Evolutionary conservation across 1,284 basidiomycete genomes (phyloP).

Genomic region (Phylloporus sp.): DNA sequence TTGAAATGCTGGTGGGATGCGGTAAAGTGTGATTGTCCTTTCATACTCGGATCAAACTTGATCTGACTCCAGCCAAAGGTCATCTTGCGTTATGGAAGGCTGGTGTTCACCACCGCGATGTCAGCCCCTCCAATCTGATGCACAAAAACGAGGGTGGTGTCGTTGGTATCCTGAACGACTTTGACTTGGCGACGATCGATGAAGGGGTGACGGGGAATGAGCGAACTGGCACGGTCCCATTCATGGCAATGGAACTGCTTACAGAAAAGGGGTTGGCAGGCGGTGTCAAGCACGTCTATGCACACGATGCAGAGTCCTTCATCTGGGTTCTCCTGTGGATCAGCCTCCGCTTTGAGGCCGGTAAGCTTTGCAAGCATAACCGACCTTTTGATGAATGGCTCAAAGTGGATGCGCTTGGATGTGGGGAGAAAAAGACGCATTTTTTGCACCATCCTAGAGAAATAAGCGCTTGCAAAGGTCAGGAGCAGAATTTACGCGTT

Average conservation of each 20-base stretch:
- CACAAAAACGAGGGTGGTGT: no score
- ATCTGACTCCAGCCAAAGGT: no score
- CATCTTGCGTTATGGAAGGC: no score
- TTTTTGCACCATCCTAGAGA: not conserved
- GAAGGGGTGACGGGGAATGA: conserved; percentile 10
- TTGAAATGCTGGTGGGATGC: conserved; percentile 14
- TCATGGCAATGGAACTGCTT: conserved; percentile 41
- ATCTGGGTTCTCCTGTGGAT: conserved; percentile 40
- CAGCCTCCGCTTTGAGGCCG: conserved; percentile 13
- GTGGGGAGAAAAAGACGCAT: not conserved
- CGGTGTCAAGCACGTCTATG: conserved; percentile 33
- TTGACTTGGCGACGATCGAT: conserved; percentile 34
- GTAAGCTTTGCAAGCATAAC: not conserved
- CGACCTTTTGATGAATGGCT: conserved; percentile 16
- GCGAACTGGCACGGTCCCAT: conserved; percentile 40
- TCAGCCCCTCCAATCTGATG: no score
- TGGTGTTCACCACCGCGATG: no score
- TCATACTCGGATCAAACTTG: no score
- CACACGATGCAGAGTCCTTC: conserved; percentile 44
- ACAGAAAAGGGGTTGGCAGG: conserved; percentile 17
- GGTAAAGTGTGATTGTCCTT: conserved; percentile 12
- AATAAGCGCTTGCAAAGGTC: no score
- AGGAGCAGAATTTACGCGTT: no score
- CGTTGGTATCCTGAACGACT: conserved; percentile 36
- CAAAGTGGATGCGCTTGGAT: conserved; percentile 3